Evolutionary conservation across 371 early-diverging fungal genomes (phyloP).

Genomic region (Rhizopus stolonifer): DNA sequence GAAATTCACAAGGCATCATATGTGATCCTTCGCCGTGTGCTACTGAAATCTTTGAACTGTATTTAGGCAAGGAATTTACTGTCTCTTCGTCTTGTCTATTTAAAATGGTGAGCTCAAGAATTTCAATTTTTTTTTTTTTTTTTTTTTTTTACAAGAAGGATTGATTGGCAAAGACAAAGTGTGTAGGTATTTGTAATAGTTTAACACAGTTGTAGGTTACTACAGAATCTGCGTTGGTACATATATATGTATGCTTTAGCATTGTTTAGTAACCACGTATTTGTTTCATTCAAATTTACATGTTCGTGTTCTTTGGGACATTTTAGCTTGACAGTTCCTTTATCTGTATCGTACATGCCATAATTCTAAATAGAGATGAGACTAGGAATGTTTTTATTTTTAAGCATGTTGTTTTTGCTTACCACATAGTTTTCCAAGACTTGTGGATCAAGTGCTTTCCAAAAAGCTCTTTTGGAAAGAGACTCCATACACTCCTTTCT

Average conservation of each 20-base stretch:
- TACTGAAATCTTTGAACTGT: conserved; percentile 13
- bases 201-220: conserved; percentile 1
- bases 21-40: conserved; percentile 32
- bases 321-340: conserved; percentile 41
- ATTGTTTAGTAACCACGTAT: too few species aligned
- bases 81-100: not conserved
- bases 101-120: not conserved
- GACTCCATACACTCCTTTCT: conserved; percentile 32
- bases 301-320: conserved; percentile 44
- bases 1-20: conserved; percentile 35
- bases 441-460: conserved; percentile 38
- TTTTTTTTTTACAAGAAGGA: conserved; percentile 31
- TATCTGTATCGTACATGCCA: conserved; percentile 41
- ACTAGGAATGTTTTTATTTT: too few species aligned
- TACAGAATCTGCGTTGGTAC: not conserved
- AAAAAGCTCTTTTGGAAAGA: conserved; percentile 28
- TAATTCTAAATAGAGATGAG: conserved; percentile 25
- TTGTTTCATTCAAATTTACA: too few species aligned
- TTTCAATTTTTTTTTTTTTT: too few species aligned
- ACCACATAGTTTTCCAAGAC: conserved; percentile 41
- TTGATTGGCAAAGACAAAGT: conserved; percentile 20
- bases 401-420: too few species aligned
- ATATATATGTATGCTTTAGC: not conserved
- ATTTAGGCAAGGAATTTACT: not conserved
- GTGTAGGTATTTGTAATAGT: conserved; percentile 12